A percentile compares a stretch with the other conserved stretches of the same genome.
Conservation (phyloP, 75 land plant genomes). For the Sequoiadendron giganteum region DNA sequence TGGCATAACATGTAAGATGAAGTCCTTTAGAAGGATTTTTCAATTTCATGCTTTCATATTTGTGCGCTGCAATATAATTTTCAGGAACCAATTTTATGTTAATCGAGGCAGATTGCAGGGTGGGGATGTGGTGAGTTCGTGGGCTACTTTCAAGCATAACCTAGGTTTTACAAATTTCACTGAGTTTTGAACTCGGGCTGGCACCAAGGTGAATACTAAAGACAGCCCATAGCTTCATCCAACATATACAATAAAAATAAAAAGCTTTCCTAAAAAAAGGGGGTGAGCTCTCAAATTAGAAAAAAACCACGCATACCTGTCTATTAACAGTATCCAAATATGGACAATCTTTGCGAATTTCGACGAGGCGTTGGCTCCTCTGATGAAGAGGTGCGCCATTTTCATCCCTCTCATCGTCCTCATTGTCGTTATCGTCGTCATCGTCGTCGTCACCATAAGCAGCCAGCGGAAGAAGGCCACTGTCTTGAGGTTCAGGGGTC, state of each 20-base stretch:
- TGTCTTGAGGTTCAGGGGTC: conserved; percentile 1
- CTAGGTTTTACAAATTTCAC: neutral
- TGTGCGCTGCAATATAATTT: neutral
- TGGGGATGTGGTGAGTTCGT: neutral
- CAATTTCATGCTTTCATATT: neutral
- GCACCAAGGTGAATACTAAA: too few species aligned
- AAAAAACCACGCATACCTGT: conserved; percentile 43
- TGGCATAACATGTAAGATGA: neutral
- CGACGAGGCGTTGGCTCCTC: conserved; percentile 39
- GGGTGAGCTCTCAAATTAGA: neutral
- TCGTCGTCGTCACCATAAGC: conserved; percentile 42
- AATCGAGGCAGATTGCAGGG: neutral
- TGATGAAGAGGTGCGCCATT: conserved; percentile 19
- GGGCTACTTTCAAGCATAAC: neutral
- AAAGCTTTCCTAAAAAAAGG: too few species aligned
- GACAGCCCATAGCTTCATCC: too few species aligned
- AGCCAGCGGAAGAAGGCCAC: conserved; percentile 34
- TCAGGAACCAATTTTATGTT: neutral
- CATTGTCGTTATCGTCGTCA: conserved; percentile 37
- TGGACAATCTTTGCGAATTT: conserved; percentile 88
- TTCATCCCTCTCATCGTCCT: conserved; percentile 37
- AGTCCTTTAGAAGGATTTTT: neutral
- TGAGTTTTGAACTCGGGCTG: too few species aligned
- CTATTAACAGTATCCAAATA: conserved; percentile 94
- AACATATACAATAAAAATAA: too few species aligned